Evolutionary conservation across 495 filamentous ascomycete genomes (phyloP), one percentile per base, ranked within the genome.

Genomic region (Tuber magnatum): DNA sequence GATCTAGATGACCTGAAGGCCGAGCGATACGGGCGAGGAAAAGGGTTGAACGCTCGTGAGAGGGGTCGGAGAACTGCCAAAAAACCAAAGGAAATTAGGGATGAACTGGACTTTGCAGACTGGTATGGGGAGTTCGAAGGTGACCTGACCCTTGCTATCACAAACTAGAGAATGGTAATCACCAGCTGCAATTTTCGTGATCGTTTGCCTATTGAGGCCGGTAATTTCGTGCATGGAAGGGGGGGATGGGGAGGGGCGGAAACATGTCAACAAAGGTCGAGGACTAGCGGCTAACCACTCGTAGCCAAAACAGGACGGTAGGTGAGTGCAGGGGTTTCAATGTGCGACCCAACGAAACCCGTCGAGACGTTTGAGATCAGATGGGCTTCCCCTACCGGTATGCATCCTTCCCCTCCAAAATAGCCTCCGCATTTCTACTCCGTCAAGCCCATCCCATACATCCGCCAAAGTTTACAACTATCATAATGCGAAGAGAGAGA

Each of bases 101-200:
- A 79, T n/a, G 86, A 93, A 72, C 84, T 91, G 12, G 87, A 90
- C 32, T 92, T 92, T 80, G 85, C 84, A 14, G 80, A 86, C 68
- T 89, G 88, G 87, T 90, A 92, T 80, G 85, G 89, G 78, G 86
- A 84, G 12, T 82, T 92, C 73, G 89, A 90, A 81, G 86, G 87
- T 41, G 88, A 88, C 73, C 84, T 98, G 86, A 51, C 95, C 95
- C 68, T 91, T 84, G 40, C 86, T 87, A 80, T 93, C 92, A 28
- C 93, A 86, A 1, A 87, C 91, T 18, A 97, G 84, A 40, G 93
- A 94, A 83, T 99, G 95, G 77, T 91, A 91, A 81, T 97, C 94
- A 41, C 95, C 95, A 18, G 93, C 83, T 0, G 94, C 94, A 74
- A 98, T 90, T 71, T 91, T 86, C 12, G 85, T 83, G 56, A 97